These are phyloP conservation scores for Dryas octopetala DNA, from an alignment of 306 rosid species.

Conservation along the genomic window DNA sequence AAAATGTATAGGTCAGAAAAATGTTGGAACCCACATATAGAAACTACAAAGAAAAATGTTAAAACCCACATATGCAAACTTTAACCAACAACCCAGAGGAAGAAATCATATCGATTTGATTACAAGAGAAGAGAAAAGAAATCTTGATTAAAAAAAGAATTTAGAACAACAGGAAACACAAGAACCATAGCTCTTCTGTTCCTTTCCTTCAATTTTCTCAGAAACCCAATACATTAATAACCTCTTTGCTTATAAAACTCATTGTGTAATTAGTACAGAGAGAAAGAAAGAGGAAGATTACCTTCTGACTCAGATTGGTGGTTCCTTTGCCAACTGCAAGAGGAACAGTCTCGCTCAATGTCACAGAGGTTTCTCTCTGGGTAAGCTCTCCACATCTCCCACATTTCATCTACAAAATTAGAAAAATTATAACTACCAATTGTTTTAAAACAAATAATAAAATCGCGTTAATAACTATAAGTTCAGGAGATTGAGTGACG, in stretches of 20 bases:
- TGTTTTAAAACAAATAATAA: neutral
- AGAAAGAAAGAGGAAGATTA: slow-evolving; percentile 13
- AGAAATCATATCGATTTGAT: neutral
- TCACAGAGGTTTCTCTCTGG: slow-evolving; percentile 73
- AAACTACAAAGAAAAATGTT: neutral
- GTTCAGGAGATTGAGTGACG: neutral
- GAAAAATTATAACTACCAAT: neutral
- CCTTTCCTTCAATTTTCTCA: slow-evolving; percentile 3
- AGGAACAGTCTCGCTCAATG: slow-evolving; percentile 67
- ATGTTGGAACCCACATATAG: neutral
- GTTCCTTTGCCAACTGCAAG: slow-evolving; percentile 68
- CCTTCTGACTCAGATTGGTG: slow-evolving; percentile 91
- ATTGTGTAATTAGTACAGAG: neutral
- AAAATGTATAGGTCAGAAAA: neutral
- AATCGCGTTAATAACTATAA: neutral
- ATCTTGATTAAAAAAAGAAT: too few relatives aligned
- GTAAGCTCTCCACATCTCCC: slow-evolving; percentile 83
- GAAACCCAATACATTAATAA: neutral
- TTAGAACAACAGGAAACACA: neutral
- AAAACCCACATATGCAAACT: neutral
- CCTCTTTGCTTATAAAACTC: neutral
- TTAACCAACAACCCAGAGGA: neutral
- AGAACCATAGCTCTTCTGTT: neutral
- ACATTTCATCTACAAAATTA: slow-evolving; percentile 59
- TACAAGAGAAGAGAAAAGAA: too few relatives aligned